Base-by-base conservation (phyloP, 1,284 basidiomycete genomes). In the Uromyces viciae-fabae region DNA sequence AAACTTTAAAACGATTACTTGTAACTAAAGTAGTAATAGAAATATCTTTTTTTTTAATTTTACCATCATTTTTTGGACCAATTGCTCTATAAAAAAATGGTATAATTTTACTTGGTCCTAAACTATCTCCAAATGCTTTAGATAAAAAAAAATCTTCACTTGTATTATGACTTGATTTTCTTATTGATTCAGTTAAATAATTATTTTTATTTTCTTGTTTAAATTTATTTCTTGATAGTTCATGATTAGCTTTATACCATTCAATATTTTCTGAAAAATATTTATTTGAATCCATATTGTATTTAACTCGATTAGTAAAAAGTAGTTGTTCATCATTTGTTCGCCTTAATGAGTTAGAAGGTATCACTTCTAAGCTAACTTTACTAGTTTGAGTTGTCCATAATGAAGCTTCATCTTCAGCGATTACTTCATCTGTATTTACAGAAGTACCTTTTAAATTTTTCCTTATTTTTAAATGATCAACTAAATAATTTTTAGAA, bases 11-110 rank as follows among this genome's bases (percentile, higher is more conserved):
- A 19, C 93, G 88, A 83, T 92, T 92, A 84, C 89, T 90, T 0
- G 93, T 94, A 40, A 94, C 91, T 40, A 94, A 88, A 0, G 93
- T 94, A 0, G 93, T 92, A 79, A 94, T 90, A 0, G 93, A 93
- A 66, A 94, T 90, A 82, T 94, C 93, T 60, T 91, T 88, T 58
- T 83, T 82, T 17, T 73, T 25, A 33, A 81, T 60, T 5, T 52
- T 22, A 19, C 69, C 78, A 58, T 83, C 82, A 68, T 84, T 84
- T 1, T 75, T 82, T 15, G 85, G 82, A 42, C 90, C 88, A 4
- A 79, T 73, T 14, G 91, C 91, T 77, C 90, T 89, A 85, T 92
- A 92, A 85, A 91, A 94, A 87, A 91, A 94, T 0, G 93, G 93
- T 25, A 92, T 88, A 75, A 93, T 89, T 83, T 90, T 90, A 83